Conservation (phyloP, 148 eudicot species). For the Rhododendron molle region DNA sequence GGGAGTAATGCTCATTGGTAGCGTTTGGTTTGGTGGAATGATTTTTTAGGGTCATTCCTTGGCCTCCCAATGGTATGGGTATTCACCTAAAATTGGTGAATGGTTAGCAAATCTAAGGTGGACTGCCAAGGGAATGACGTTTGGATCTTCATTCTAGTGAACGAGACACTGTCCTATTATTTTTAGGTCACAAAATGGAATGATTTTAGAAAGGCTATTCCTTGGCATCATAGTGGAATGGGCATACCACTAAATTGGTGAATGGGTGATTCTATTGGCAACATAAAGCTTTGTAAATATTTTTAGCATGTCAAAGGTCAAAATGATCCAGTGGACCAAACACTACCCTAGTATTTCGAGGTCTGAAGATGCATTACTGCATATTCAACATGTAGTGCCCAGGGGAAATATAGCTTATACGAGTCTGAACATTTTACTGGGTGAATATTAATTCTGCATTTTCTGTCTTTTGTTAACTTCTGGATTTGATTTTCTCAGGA, state of each 20-base stretch:
- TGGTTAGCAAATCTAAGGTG: not conserved
- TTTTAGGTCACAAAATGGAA: not conserved
- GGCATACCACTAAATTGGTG: not conserved
- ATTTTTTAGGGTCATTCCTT: not conserved
- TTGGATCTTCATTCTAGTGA: not conserved
- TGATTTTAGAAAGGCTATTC: not conserved
- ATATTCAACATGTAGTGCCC: not conserved
- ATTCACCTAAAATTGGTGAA: not conserved
- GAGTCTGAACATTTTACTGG: not conserved
- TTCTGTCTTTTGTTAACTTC: not conserved
- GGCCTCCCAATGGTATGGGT: not conserved
- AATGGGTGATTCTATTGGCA: not conserved
- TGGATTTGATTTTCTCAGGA: conserved; percentile 45
- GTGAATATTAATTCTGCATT: not conserved
- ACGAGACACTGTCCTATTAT: not conserved
- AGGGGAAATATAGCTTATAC: not conserved
- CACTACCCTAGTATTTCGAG: not conserved
- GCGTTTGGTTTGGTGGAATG: not conserved
- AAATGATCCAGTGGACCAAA: not conserved
- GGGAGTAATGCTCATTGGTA: not conserved
- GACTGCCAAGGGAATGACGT: not conserved
- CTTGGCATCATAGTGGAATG: not conserved
- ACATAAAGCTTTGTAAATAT: not conserved
- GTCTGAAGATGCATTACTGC: not conserved
- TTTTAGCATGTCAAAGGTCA: not conserved